These are phyloP conservation scores for Beta corolliflora DNA, from an alignment of 179 eudicot species.

Conservation along the genomic window DNA sequence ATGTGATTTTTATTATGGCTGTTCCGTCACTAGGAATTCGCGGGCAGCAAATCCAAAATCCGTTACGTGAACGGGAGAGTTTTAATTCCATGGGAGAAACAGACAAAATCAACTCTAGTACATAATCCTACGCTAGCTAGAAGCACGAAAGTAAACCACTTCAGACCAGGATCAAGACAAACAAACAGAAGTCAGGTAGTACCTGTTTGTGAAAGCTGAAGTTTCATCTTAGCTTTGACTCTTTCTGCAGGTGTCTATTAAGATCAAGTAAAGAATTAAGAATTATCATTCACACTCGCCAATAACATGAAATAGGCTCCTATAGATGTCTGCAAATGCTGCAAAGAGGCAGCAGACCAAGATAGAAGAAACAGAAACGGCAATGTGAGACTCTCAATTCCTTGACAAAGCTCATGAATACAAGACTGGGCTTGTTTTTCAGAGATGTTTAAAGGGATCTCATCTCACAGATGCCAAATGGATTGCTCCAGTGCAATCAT, in stretches of 20 bases:
- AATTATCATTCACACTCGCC: conserved; percentile 11
- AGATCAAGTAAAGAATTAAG: conserved; percentile 17
- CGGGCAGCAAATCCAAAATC: too few relatives aligned
- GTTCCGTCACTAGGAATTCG: too few relatives aligned
- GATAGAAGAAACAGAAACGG: not conserved
- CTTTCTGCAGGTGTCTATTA: conserved; percentile 86
- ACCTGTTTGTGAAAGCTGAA: conserved; percentile 94
- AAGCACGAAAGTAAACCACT: conserved; percentile 9
- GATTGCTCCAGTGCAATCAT: not conserved
- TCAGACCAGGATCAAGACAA: conserved; percentile 14
- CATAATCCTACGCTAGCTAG: not conserved
- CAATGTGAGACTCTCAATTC: not conserved
- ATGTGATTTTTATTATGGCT: too few relatives aligned
- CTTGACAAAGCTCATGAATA: conserved; percentile 1
- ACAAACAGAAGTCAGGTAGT: conserved; percentile 17
- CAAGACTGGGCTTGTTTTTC: not conserved
- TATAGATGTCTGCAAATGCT: not conserved
- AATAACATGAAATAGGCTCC: conserved; percentile 7
- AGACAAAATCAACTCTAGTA: not conserved
- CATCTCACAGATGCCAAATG: not conserved
- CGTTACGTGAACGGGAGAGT: too few relatives aligned
- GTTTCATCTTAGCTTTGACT: conserved; percentile 93
- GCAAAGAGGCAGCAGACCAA: not conserved
- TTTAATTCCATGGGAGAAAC: not conserved
- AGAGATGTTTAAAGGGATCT: not conserved